These are phyloP conservation scores for Tetracladium setigerum DNA, from an alignment of 495 filamentous ascomycete genomes.

Conservation along the genomic window DNA sequence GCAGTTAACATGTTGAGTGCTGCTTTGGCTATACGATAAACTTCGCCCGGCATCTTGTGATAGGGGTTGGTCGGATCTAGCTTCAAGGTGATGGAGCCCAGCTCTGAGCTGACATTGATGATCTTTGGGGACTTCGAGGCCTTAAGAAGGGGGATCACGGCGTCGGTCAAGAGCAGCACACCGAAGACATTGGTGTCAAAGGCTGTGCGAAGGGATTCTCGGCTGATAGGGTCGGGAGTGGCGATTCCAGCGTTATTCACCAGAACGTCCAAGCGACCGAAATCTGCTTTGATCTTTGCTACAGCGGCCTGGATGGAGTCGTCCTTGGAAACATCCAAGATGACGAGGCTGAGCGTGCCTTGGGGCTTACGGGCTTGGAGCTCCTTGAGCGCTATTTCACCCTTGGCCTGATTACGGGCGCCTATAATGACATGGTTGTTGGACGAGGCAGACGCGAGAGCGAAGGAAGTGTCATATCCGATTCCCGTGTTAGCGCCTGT, in stretches of 20 bases:
- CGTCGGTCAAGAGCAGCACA: slow-evolving; percentile 27
- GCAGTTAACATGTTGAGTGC: slow-evolving; percentile 23
- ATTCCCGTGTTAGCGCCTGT: slow-evolving; percentile 41
- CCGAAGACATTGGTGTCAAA: slow-evolving; percentile 35
- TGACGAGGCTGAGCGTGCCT: slow-evolving; percentile 24
- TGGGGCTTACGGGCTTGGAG: slow-evolving; percentile 12
- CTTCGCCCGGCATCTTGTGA: neutral
- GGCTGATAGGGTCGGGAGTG: slow-evolving; percentile 10
- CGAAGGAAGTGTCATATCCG: slow-evolving; percentile 31
- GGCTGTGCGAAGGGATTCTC: slow-evolving; percentile 25
- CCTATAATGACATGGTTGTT: slow-evolving; percentile 32
- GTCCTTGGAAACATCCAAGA: slow-evolving; percentile 36
- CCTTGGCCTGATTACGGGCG: slow-evolving; percentile 24
- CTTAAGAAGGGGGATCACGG: slow-evolving; percentile 30
- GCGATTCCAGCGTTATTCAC: slow-evolving; percentile 52
- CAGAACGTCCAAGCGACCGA: slow-evolving; percentile 43
- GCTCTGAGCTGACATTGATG: slow-evolving; percentile 29
- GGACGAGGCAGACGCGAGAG: slow-evolving; percentile 22
- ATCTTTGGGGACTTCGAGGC: slow-evolving; percentile 27
- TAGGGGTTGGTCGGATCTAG: slow-evolving; percentile 7
- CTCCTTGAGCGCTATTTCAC: slow-evolving; percentile 18
- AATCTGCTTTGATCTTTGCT: slow-evolving; percentile 21
- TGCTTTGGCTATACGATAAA: slow-evolving; percentile 19
- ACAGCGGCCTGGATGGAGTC: slow-evolving; percentile 31
- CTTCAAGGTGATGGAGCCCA: slow-evolving; percentile 28